Evolutionary conservation across 1,284 basidiomycete genomes (phyloP).

Genomic region (Irpex sp.): DNA sequence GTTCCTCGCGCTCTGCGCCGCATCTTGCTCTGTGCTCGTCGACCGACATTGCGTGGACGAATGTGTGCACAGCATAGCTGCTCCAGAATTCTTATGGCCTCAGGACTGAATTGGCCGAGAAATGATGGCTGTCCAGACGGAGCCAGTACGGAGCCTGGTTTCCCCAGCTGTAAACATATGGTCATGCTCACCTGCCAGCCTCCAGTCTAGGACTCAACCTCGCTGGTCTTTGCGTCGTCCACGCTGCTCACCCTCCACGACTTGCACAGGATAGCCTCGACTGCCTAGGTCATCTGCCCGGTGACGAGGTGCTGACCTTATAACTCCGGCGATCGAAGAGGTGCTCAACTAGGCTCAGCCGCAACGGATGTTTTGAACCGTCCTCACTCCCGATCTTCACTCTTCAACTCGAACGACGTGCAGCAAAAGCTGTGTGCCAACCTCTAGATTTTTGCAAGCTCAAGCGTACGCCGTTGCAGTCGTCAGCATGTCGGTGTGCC

Average conservation of each 20-base stretch:
- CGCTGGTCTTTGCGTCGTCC: neutral
- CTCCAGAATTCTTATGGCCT: neutral
- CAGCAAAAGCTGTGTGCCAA: neutral
- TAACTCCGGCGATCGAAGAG: neutral
- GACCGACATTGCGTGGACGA: neutral
- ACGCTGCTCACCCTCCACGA: neutral
- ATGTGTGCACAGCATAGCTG: too few relatives aligned
- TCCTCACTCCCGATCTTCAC: neutral
- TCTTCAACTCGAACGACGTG: neutral
- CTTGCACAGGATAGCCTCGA: too few relatives aligned
- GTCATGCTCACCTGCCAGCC: neutral
- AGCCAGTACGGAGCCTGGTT: neutral
- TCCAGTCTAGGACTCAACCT: neutral
- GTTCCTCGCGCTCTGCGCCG: neutral
- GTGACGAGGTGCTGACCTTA: neutral
- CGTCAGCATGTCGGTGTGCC: slow-evolving; percentile 25
- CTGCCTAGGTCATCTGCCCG: neutral
- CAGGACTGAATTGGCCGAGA: neutral
- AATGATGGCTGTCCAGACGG: neutral
- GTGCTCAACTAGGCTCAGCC: neutral
- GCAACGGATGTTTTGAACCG: neutral
- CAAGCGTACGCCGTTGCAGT: neutral
- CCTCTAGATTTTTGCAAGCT: neutral
- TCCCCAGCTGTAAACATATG: neutral
- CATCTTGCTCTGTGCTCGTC: neutral